phyloP scores from a whole-genome alignment of 2,329 filamentous ascomycete species.

The Fusarium coffeatum region DNA sequence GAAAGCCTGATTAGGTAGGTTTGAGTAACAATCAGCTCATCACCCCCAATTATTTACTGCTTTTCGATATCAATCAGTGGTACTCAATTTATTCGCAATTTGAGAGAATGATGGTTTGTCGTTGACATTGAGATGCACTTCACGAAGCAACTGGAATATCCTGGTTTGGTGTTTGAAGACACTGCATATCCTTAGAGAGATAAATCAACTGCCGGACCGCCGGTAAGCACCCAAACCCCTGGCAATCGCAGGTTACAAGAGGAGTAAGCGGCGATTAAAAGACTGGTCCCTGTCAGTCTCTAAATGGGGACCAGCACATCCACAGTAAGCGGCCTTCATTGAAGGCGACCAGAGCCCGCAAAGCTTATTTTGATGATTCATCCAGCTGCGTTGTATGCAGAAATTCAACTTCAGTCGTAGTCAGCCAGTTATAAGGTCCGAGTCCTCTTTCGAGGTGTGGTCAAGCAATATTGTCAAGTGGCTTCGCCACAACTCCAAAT shows the following conservation, averaged over 20 bases:
- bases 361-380: no score
- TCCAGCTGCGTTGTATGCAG: no score
- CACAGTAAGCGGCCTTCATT: neutral
- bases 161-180: neutral
- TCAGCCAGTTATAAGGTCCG: no score
- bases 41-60: neutral
- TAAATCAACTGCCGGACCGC: neutral
- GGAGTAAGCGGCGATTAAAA: neutral
- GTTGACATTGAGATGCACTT: no score
- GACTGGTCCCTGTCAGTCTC: neutral
- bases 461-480: no score
- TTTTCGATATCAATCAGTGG: neutral
- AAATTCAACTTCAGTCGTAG: no score
- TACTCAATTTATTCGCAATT: neutral
- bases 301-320: neutral
- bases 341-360: neutral
- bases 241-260: neutral
- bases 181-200: neutral
- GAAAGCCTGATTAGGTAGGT: neutral
- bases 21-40: neutral
- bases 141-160: rapidly evolving
- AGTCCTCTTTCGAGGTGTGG: no score
- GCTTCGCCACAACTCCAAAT: no score
- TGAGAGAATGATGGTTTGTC: neutral
- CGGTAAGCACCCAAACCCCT: neutral